phyloP scores from a whole-genome alignment of 352 stramenopile genomes.

The Globisporangium echinulatum region DNA sequence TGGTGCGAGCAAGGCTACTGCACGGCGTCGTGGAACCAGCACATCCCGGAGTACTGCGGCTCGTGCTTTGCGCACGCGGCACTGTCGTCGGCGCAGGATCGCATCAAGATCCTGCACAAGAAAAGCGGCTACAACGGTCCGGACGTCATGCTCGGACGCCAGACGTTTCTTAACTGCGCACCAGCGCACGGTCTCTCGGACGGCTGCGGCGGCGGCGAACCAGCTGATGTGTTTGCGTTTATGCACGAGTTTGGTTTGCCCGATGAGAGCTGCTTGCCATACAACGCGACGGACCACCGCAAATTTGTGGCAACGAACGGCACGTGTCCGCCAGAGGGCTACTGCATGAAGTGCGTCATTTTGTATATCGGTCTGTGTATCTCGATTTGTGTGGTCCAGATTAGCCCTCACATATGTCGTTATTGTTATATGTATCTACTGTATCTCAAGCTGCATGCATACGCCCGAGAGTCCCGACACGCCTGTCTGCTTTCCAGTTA shows the following conservation, averaged over 20 bases:
- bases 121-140: slow-evolving; percentile 30
- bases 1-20: slow-evolving; percentile 71
- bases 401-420: no score
- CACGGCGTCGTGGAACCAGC: slow-evolving; percentile 67
- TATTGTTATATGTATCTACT: background rate
- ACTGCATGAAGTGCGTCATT: slow-evolving; percentile 50
- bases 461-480: slow-evolving; percentile 38
- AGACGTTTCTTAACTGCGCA: slow-evolving; percentile 61
- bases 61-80: slow-evolving; percentile 67
- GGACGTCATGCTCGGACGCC: slow-evolving; percentile 52
- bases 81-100: slow-evolving; percentile 46
- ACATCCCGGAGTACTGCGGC: slow-evolving; percentile 70
- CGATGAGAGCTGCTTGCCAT: slow-evolving; percentile 50
- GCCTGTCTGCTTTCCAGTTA: slow-evolving; percentile 65
- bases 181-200: slow-evolving; percentile 45
- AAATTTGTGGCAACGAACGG: slow-evolving; percentile 46
- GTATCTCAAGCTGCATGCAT: slow-evolving; percentile 62
- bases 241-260: slow-evolving; percentile 51
- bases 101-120: slow-evolving; percentile 62
- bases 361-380: slow-evolving; percentile 8
- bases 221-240: slow-evolving; percentile 54
- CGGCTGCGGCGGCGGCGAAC: slow-evolving; percentile 51
- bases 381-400: no score
- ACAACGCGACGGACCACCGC: slow-evolving; percentile 52
- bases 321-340: slow-evolving; percentile 51